Evolutionary conservation across 1,284 basidiomycete genomes (phyloP).

Genomic region (Pseudozyma flocculosa): DNA sequence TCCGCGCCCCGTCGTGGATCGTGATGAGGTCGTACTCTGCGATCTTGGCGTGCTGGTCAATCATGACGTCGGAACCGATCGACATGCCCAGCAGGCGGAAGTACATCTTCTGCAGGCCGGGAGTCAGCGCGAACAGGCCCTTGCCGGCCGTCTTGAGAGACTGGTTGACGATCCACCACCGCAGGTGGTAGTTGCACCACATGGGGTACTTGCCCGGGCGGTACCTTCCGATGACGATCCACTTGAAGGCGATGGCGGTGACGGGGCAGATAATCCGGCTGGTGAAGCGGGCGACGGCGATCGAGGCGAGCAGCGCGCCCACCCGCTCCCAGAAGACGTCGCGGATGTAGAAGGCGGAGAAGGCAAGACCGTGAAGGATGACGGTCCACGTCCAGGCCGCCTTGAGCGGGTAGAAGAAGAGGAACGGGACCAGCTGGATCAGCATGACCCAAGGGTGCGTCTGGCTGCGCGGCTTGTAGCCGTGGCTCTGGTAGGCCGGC

Average conservation of each 20-base stretch:
- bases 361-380: conserved; percentile 56
- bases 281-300: conserved; percentile 53
- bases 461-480: conserved; percentile 55
- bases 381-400: conserved; percentile 58
- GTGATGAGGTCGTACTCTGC: conserved; percentile 57
- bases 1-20: conserved; percentile 55
- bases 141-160: conserved; percentile 56
- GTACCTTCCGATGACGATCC: conserved; percentile 56
- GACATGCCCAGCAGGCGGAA: conserved; percentile 56
- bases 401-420: conserved; percentile 57
- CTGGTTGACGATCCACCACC: conserved; percentile 59
- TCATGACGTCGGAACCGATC: conserved; percentile 54
- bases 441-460: conserved; percentile 54
- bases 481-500: conserved; percentile 52
- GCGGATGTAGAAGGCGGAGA: conserved; percentile 57
- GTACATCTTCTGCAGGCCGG: conserved; percentile 51
- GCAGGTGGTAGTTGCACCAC: conserved; percentile 58
- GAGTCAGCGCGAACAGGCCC: conserved; percentile 54
- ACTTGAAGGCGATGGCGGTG: conserved; percentile 58
- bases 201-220: conserved; percentile 57
- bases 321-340: conserved; percentile 58
- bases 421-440: conserved; percentile 51
- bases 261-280: conserved; percentile 57
- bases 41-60: conserved; percentile 52
- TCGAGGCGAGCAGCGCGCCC: conserved; percentile 52